These are phyloP conservation scores for Kwoniella mangroviensis DNA, from an alignment of 768 basidiomycete genomes.

Conservation along the genomic window DNA sequence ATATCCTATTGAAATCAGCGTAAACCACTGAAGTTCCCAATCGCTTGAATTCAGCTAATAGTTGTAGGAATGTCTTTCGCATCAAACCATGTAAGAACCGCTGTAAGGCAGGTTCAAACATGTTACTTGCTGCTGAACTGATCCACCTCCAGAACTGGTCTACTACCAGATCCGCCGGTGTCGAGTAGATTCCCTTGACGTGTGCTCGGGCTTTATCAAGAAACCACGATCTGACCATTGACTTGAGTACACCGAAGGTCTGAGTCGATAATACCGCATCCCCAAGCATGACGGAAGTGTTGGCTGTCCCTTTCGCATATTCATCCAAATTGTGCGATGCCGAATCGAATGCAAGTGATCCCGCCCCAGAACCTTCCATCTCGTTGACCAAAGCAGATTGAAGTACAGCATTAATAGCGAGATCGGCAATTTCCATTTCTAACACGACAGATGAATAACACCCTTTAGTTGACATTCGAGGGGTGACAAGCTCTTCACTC, in stretches of 20 bases:
- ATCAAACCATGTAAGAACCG: slow-evolving; percentile 93
- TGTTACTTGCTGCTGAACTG: slow-evolving; percentile 76
- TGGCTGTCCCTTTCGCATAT: slow-evolving; percentile 72
- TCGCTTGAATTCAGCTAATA: slow-evolving; percentile 93
- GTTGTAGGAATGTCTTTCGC: slow-evolving; percentile 96
- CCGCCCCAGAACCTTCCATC: slow-evolving; percentile 86
- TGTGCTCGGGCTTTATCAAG: slow-evolving; percentile 74
- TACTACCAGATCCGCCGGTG: slow-evolving; percentile 63
- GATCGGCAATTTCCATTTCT: slow-evolving; percentile 83
- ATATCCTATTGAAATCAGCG: slow-evolving; percentile 87
- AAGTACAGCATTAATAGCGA: slow-evolving; percentile 90
- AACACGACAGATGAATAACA: slow-evolving; percentile 92
- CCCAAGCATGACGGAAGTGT: slow-evolving; percentile 77
- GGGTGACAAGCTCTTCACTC: slow-evolving; percentile 75
- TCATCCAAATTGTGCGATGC: slow-evolving; percentile 88
- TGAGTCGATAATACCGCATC: slow-evolving; percentile 86
- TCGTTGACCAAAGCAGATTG: slow-evolving; percentile 96
- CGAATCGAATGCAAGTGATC: slow-evolving; percentile 90
- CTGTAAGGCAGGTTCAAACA: slow-evolving; percentile 92
- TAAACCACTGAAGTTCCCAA: slow-evolving; percentile 91
- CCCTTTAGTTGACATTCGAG: slow-evolving; percentile 82
- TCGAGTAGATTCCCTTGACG: slow-evolving; percentile 67
- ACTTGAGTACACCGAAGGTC: slow-evolving; percentile 80
- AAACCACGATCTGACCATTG: slow-evolving; percentile 88
- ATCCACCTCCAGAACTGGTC: slow-evolving; percentile 99